Evolutionary conservation across 1,284 basidiomycete species (phyloP), one percentile per base, ranked within the genome.

Genomic region (Pseudozyma sp.): DNA sequence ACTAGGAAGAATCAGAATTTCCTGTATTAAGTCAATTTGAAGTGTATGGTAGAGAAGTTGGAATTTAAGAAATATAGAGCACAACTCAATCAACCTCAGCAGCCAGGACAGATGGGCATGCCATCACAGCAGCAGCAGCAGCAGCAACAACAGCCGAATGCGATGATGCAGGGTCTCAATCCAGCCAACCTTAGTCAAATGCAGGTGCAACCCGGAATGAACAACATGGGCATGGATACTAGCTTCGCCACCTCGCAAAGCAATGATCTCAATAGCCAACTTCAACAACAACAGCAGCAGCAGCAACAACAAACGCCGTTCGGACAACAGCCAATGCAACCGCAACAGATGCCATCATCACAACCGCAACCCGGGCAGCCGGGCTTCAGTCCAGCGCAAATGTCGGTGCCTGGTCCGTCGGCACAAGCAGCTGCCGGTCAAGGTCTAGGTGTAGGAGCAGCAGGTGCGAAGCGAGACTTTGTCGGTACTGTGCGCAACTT

Each of bases 401-500:
- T 68, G 40, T 52, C 60, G n/a, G 61, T 57, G n/a, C 52, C 60
- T 13, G 59, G 60, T 42, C 51, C 61, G 2, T 69, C 66, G 1
- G 34, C 59, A 36, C 66, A 67, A 42, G 52, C 51, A 6, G 40
- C 49, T 7, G 57, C 49, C 25, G 54, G 44, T 44, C 58, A 49
- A 25, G 54, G 35, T n/a, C n/a, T 49, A 25, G 50, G 21, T 31
- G 25, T 31, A 11, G 45, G 59, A 1, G 51, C 63, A 25, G 59
- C 21, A 12, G 45, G 47, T 12, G 56, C 59, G 25, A 76, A 76
- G 44, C 69, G 70, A n/a, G 79, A 80, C 49, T 80, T 83, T 56
- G 49, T 78, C 39, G 70, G 67, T 16, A 76, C 76, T 6, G 79
- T 83, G n/a, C 72, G 72, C 31, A 58, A 71, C 44, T 83, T 83